A percentile compares a stretch with the other conserved stretches of the same genome.
These are phyloP conservation scores for Claviceps sp. DNA, from an alignment of 2,329 filamentous ascomycete species.

Conservation along the genomic window DNA sequence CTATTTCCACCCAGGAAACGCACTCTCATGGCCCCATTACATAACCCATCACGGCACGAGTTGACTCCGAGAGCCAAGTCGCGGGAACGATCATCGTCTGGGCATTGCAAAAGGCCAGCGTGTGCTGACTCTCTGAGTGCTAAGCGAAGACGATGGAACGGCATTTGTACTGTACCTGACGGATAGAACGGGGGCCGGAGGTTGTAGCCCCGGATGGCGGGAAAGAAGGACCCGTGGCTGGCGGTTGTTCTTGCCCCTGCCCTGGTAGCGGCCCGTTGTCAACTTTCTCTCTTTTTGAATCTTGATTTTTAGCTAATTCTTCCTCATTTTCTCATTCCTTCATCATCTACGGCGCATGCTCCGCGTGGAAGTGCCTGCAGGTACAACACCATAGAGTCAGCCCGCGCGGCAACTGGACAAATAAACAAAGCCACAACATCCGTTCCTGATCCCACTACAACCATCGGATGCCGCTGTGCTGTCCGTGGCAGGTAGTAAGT, in stretches of 20 bases:
- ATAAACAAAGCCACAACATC: not conserved
- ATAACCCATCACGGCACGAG: not conserved
- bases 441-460: not conserved
- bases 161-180: no score
- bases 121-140: no score
- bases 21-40: no score
- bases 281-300: no score
- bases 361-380: no score
- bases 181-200: no score
- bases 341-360: no score
- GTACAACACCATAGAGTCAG: no score
- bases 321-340: not conserved
- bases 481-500: not conserved
- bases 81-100: not conserved
- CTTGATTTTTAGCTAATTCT: not conserved
- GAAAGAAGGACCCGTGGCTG: not conserved
- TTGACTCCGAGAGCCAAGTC: not conserved
- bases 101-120: no score
- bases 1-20: not conserved
- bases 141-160: no score
- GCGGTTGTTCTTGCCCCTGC: not conserved
- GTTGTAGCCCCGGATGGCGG: not conserved
- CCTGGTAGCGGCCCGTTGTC: not conserved
- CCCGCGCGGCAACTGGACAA: not conserved
- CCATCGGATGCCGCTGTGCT: not conserved